These are phyloP conservation scores for Lachancea mirantina DNA, from an alignment of 805 yeast species.

Conservation along the genomic window DNA sequence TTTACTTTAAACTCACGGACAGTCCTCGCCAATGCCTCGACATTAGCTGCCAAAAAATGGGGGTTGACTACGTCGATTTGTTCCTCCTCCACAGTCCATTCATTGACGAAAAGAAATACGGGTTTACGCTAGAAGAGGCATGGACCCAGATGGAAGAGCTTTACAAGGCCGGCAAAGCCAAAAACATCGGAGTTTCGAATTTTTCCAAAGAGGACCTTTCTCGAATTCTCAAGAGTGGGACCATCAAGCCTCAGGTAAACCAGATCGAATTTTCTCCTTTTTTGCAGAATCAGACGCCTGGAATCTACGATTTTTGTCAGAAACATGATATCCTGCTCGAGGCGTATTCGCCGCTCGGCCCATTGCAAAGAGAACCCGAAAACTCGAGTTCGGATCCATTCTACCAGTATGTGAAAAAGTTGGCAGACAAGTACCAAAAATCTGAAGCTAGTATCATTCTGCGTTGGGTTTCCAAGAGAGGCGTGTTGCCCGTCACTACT, in stretches of 20 bases:
- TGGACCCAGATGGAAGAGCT: conserved; percentile 60
- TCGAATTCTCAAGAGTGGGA: conserved; percentile 45
- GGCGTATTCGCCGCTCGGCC: conserved; percentile 79
- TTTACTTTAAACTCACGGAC: conserved; percentile 56
- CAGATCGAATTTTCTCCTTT: conserved; percentile 76
- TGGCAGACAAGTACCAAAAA: conserved; percentile 37
- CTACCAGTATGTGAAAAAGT: conserved; percentile 33
- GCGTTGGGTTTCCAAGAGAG: conserved; percentile 56
- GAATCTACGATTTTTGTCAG: conserved; percentile 46
- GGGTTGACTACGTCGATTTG: conserved; percentile 70
- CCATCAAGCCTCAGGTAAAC: conserved; percentile 56
- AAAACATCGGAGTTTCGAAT: conserved; percentile 74
- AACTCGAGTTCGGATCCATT: conserved; percentile 24
- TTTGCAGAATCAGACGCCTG: conserved; percentile 56
- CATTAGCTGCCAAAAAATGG: conserved; percentile 53
- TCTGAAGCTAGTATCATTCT: conserved; percentile 46
- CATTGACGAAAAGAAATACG: conserved; percentile 39
- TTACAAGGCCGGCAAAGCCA: conserved; percentile 43
- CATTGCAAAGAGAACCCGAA: conserved; percentile 42
- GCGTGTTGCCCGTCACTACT: conserved; percentile 61
- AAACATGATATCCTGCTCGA: conserved; percentile 49
- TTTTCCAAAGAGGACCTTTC: conserved; percentile 48
- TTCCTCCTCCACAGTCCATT: conserved; percentile 79
- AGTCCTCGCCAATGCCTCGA: conserved; percentile 50
- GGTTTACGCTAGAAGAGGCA: conserved; percentile 41